These are phyloP conservation scores for Yarrowia hollandica DNA, from an alignment of 805 yeast genomes.

Conservation along the genomic window DNA sequence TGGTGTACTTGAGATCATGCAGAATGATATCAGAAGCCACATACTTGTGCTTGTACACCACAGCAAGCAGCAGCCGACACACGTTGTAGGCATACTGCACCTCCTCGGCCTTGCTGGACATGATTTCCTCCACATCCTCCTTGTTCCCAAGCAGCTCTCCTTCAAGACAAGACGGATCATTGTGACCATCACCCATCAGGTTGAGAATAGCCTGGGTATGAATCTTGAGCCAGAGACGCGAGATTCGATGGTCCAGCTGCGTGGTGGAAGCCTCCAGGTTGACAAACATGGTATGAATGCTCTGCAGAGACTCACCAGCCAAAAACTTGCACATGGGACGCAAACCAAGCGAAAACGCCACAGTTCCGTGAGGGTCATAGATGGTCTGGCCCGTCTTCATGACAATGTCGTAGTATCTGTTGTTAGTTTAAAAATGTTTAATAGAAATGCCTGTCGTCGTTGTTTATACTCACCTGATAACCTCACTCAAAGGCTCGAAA, in stretches of 20 bases:
- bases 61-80: conserved; percentile 34
- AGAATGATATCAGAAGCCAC: conserved; percentile 35
- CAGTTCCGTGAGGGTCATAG: conserved; percentile 35
- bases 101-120: conserved; percentile 31
- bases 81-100: conserved; percentile 35
- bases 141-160: conserved; percentile 33
- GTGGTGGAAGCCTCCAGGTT: conserved; percentile 31
- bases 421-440: background rate
- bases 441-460: background rate
- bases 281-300: conserved; percentile 33
- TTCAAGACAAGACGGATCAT: conserved; percentile 34
- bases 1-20: conserved; percentile 33
- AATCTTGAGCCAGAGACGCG: conserved; percentile 35
- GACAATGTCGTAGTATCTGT: conserved; percentile 36
- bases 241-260: conserved; percentile 32
- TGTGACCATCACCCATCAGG: conserved; percentile 32
- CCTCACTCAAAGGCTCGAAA: conserved; percentile 45
- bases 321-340: conserved; percentile 36
- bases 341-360: conserved; percentile 34
- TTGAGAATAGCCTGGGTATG: conserved; percentile 34
- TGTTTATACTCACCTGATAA: conserved; percentile 39
- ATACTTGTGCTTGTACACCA: conserved; percentile 34
- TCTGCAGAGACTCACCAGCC: conserved; percentile 35
- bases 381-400: conserved; percentile 35
- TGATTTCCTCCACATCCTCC: conserved; percentile 28